Base-by-base conservation (phyloP, 208 protist species). In the Acanthamoeba sp. region DNA sequence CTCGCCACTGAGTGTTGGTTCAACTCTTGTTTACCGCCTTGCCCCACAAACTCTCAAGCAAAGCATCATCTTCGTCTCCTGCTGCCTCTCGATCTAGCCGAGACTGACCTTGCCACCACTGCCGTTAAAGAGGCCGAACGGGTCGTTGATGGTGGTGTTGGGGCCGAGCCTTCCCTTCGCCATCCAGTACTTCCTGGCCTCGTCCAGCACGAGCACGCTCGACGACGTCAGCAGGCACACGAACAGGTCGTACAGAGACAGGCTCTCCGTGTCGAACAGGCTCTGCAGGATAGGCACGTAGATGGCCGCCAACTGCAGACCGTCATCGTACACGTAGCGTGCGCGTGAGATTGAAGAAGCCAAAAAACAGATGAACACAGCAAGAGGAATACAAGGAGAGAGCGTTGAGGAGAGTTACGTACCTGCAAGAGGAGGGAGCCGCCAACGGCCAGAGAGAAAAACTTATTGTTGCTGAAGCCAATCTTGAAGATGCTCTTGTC, bases 401-500 rank as follows among this genome's bases (percentile, higher is more conserved):
- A 6, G 52, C 9, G 32, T 6, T 36, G 18, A 71, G 6, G 3
- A 71, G 34, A 42, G 55, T 7, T 38, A 6, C n/a, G 2, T 50
- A 82, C 71, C 71, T 93, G 73, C 52, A 93, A 38, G 32, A 93
- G 29, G 34, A 95, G 76, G 14, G 82, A 89, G 42, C 91, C 76
- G 62, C 93, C 89, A 16, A 96, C 93, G 32, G 96, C 95, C 52
- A 87, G 92, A 3, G 94, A 71, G 57, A 97, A 96, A 12, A 93
- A 57, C 38, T 84, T 50, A 76, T 97, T 97, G 57, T 57, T 91
- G 38, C 90, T 95, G 55, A 97, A 48, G 10, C 96, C 95, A 57
- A 97, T 91, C 78, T 95, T 87, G 36, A 97, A 95, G 9, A 96
- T 45, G 9, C 57, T 93, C 92, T 97, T 95, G n/a, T 95, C 71